Base-by-base conservation (phyloP, 2,329 filamentous ascomycete genomes). In the Stylonectria norvegica region DNA sequence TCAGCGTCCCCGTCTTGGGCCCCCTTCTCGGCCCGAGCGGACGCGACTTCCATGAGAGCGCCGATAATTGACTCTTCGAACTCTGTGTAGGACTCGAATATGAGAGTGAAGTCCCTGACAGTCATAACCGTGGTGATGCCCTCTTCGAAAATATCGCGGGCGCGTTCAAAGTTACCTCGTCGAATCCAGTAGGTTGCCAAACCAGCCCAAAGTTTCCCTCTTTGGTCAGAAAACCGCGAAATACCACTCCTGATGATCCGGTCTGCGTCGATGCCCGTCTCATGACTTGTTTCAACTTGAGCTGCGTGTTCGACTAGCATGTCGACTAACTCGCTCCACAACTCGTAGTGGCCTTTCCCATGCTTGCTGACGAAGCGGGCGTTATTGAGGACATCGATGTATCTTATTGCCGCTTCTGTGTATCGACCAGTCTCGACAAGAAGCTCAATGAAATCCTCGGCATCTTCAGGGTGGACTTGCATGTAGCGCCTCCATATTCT, bases 61-160 rank as follows among this genome's bases (percentile, higher is more conserved):
- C 87, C 85, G 49, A 97, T 95, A 52, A 97, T 85, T 0, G 90
- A 91, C 67, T 98, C 94, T 64, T 98, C 93, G 47, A 96, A 96
- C 65, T 98, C 93, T 20, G 87, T 84, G 59, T 97, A 98, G 0
- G 90, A 86, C 64, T 98, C 93, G 56, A 98, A 98, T 32, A 97
- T 85, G 40, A 97, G 79, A 1, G 90, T 94, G 60, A 98, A 98
- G 67, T 98, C 93, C 40, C 93, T 84, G 31, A 98, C 90, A 2
- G 93, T 98, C 91, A 97, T 97, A 48, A 96, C 94, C 2, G 91
- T 97, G 9, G 89, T 95, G 51, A 97, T 88, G 31, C 88, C 94
- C 65, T 97, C 90, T 66, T 98, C 93, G 52, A 95, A 97, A 4
- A 94, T 76, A 63, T 98, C 93, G 50, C 94, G 76, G 11, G 93